Evolutionary conservation across 352 stramenopile species (phyloP).

Genomic region (Globisporangium solare): DNA sequence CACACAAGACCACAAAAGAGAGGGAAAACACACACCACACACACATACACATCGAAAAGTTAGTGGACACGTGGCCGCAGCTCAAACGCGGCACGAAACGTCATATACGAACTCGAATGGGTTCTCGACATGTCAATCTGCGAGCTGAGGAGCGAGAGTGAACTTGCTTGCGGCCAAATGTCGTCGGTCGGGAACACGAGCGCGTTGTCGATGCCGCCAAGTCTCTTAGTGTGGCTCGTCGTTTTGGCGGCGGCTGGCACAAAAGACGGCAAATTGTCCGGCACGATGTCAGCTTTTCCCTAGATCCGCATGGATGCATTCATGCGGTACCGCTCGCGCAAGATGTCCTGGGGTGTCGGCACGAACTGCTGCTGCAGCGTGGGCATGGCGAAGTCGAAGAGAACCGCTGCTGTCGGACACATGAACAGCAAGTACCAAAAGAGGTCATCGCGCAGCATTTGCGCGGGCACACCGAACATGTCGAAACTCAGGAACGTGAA

Average conservation of each 20-base stretch:
- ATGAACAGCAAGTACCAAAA: constrained; percentile 60
- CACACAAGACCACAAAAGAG: not conserved
- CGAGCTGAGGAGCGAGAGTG: constrained; percentile 6
- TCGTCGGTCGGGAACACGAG: constrained; percentile 7
- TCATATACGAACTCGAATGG: constrained; percentile 11
- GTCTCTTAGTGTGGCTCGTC: no score
- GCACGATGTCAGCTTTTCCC: constrained; percentile 13
- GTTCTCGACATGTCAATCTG: constrained; percentile 7
- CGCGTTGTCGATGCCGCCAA: not conserved
- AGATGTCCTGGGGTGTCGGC: constrained; percentile 50
- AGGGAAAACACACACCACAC: not conserved
- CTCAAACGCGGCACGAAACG: not conserved
- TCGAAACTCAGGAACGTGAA: constrained; percentile 71
- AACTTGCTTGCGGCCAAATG: not conserved
- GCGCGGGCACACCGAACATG: constrained; percentile 46
- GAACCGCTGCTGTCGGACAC: constrained; percentile 36
- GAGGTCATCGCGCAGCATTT: constrained; percentile 34
- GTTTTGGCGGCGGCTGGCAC: not conserved
- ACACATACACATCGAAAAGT: not conserved
- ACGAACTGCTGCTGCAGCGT: constrained; percentile 44
- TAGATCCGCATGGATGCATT: constrained; percentile 16
- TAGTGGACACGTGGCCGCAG: no score
- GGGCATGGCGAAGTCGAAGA: constrained; percentile 36
- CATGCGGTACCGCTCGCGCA: constrained; percentile 39
- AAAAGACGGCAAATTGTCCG: constrained; percentile 3